Percentiles rank a stretch among this genome's conserved stretches.
Evolutionary conservation across 1,284 basidiomycete species (phyloP).

Genomic region (Leccinum olivaceoglutinosum): DNA sequence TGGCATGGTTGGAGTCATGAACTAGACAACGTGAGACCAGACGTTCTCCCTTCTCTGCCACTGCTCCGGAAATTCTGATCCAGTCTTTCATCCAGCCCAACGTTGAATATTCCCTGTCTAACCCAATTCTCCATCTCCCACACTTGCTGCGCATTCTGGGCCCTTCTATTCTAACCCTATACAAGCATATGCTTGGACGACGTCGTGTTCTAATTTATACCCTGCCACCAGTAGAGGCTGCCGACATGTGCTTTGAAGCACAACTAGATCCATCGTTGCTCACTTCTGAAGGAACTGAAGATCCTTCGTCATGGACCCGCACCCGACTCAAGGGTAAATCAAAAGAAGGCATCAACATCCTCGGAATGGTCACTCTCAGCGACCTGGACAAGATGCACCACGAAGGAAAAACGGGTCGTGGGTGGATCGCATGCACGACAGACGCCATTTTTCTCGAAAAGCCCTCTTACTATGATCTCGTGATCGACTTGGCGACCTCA

Average conservation of each 20-base stretch:
- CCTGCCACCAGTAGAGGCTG: conserved; percentile 68
- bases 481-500: conserved; percentile 69
- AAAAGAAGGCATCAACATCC: conserved; percentile 53
- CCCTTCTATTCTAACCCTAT: conserved; percentile 68
- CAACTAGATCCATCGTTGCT: conserved; percentile 34
- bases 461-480: conserved; percentile 67
- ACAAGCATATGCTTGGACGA: conserved; percentile 71
- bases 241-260: conserved; percentile 63
- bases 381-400: conserved; percentile 58
- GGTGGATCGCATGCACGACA: conserved; percentile 81
- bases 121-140: conserved; percentile 37
- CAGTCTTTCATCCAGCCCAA: conserved; percentile 26
- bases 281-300: conserved; percentile 18
- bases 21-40: conserved; percentile 42
- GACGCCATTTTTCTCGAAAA: conserved; percentile 78
- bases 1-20: conserved; percentile 68
- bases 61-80: conserved; percentile 4
- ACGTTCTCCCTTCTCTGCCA: neutral
- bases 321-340: conserved; percentile 40
- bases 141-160: conserved; percentile 64
- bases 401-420: conserved; percentile 52
- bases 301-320: conserved; percentile 19
- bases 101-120: conserved; percentile 31
- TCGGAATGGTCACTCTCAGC: conserved; percentile 72
- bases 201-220: conserved; percentile 71